These are phyloP conservation scores for Grosmannia serpens DNA, from an alignment of 2,329 filamentous ascomycete species.

Conservation along the genomic window DNA sequence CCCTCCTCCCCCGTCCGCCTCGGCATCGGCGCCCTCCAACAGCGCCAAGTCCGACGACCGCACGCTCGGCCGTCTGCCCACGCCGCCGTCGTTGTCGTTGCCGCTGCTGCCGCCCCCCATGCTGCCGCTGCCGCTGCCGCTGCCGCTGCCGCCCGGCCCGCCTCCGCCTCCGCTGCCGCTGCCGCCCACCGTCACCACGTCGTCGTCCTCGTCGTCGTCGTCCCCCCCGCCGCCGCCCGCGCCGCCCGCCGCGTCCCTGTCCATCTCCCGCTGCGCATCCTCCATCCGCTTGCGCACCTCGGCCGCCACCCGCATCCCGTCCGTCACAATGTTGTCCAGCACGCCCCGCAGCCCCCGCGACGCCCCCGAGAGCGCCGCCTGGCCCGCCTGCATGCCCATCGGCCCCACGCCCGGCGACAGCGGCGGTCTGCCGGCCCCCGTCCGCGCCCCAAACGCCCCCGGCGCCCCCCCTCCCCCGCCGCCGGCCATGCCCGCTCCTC, in stretches of 20 bases:
- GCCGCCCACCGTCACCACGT: constrained; percentile 23
- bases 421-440: constrained; percentile 7
- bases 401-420: constrained; percentile 29
- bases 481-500: not conserved
- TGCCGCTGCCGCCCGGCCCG: not conserved
- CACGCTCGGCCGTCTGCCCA: constrained; percentile 33
- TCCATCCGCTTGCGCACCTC: constrained; percentile 91
- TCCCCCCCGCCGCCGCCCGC: not conserved
- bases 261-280: constrained; percentile 84
- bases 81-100: constrained; percentile 7
- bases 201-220: constrained; percentile 52
- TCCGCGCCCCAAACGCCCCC: not conserved
- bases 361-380: constrained; percentile 32
- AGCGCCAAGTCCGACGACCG: constrained; percentile 58
- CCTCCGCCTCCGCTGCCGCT: not conserved
- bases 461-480: constrained; percentile 18
- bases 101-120: constrained; percentile 6
- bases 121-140: not conserved
- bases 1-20: constrained; percentile 36
- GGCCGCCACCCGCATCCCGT: constrained; percentile 90
- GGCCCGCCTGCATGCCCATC: constrained; percentile 4
- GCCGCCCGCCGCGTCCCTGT: constrained; percentile 48
- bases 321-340: constrained; percentile 92
- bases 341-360: constrained; percentile 76
- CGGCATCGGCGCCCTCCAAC: constrained; percentile 62